Base-by-base conservation (phyloP, 768 basidiomycete genomes). In the Phylloporus sp. region DNA sequence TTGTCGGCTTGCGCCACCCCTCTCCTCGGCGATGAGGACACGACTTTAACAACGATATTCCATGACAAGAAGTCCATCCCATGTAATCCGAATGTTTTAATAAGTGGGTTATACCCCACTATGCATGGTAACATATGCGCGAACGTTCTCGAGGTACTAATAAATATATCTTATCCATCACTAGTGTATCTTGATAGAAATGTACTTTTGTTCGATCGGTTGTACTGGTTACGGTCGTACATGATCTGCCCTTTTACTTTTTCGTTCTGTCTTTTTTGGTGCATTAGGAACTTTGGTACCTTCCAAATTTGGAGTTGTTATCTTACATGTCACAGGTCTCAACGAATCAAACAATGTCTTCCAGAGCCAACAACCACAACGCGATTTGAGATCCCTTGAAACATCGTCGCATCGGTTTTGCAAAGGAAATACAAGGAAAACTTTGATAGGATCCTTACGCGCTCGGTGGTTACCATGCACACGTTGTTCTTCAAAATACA, bases 401-500 rank as follows among this genome's bases (percentile, higher is more conserved):
- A 24, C 27, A 11, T 23, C 18, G 18, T 22, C 9, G 36, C 20
- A 15, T n/a, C 10, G 18, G 1, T 2, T 16, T 11, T n/a, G 6
- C 18, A 15, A 49, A 22, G 3, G 18, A 34, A 20, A 49, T 50
- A 50, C 42, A 50, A 50, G 49, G 18, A 23, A 11, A 36, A 7
- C 34, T 15, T 6, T 18, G 23, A 16, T 23, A 15, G 23, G 12
- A 7, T 22, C 13, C 18, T 16, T 22, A 23, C 15, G 28, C 24
- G 22, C 20, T 12, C 6, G 18, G 29, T 31, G 40, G 52, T 47
- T 47, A 31, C 54, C 48, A 57, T 57, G 54, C n/a, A 15, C 40
- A 31, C 53, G 15, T 56, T 56, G 55, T 57, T 47, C n/a, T 51
- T 15, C 3, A 12, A 32, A 51, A 34, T 50, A 57, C 56, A 57